phyloP scores from a whole-genome alignment of 2,329 filamentous ascomycete genomes.

The Xylariales sp. region DNA sequence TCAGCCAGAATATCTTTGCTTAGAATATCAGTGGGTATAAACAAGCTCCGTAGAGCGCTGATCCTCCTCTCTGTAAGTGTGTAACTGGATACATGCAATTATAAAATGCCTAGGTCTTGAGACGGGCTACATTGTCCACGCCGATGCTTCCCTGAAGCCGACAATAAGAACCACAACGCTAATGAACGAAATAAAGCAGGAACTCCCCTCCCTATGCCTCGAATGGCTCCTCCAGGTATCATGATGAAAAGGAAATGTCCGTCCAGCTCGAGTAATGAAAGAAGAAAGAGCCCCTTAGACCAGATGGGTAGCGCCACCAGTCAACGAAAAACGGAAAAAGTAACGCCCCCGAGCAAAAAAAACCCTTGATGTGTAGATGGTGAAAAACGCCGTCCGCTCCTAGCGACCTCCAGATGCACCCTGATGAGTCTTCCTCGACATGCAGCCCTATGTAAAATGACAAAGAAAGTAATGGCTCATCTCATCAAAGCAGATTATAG shows the following conservation, averaged over 20 bases:
- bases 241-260: constrained; percentile 9
- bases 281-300: constrained; percentile 16
- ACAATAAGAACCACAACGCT: constrained; percentile 1
- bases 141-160: background rate
- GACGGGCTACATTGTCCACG: constrained; percentile 4
- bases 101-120: background rate
- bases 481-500: too few relatives aligned
- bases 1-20: too few relatives aligned
- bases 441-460: constrained; percentile 9
- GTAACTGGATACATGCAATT: constrained; percentile 1
- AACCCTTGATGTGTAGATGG: constrained; percentile 1
- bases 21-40: too few relatives aligned
- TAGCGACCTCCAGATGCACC: constrained; percentile 14
- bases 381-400: constrained; percentile 9
- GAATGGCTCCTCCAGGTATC: constrained; percentile 17
- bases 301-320: constrained; percentile 11
- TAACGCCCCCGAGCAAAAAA: background rate
- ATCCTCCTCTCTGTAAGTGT: background rate
- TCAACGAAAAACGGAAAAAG: background rate
- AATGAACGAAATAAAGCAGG: constrained; percentile 4
- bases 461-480: too few relatives aligned
- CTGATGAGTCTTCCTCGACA: constrained; percentile 10
- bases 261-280: constrained; percentile 8
- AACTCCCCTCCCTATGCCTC: constrained; percentile 1
- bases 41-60: too few relatives aligned